Evolutionary conservation across 495 filamentous ascomycete species (phyloP).

Genomic region (Trichoderma erinaceum): DNA sequence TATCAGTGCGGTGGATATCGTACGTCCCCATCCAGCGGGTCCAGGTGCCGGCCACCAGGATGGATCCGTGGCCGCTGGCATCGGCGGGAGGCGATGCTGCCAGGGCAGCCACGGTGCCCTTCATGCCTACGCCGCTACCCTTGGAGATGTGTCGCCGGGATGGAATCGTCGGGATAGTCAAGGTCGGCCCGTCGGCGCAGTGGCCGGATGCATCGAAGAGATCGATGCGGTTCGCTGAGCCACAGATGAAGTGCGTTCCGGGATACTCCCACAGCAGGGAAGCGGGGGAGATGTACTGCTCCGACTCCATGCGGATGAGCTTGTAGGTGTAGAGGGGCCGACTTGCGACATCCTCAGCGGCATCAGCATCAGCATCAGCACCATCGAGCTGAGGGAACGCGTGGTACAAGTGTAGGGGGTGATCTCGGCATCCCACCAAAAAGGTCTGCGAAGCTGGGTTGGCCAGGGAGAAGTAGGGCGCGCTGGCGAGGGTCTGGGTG

Average conservation of each 20-base stretch:
- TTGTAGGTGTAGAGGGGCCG: conserved; percentile 55
- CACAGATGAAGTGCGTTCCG: conserved; percentile 62
- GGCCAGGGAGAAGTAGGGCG: conserved; percentile 65
- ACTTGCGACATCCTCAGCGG: not conserved
- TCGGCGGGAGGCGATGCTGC: conserved; percentile 28
- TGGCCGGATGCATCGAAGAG: conserved; percentile 70
- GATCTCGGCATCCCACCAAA: conserved; percentile 60
- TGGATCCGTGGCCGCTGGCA: conserved; percentile 22
- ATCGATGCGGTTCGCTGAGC: conserved; percentile 64
- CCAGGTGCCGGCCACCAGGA: conserved; percentile 75
- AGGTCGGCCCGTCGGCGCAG: conserved; percentile 53
- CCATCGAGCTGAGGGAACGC: conserved; percentile 22
- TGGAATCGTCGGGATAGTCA: conserved; percentile 63
- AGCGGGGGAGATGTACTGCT: conserved; percentile 69
- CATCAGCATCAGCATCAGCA: not conserved
- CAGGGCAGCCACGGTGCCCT: conserved; percentile 71
- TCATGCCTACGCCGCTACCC: conserved; percentile 71
- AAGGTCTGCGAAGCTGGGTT: conserved; percentile 61
- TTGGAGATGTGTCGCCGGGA: conserved; percentile 65
- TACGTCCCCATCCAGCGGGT: conserved; percentile 72
- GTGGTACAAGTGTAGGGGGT: conserved; percentile 67
- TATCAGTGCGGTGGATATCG: conserved; percentile 57
- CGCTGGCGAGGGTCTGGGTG: conserved; percentile 62
- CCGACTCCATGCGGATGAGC: conserved; percentile 66
- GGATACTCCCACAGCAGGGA: conserved; percentile 63